These are phyloP conservation scores for Pelargonium cotyledonis DNA, from an alignment of 441 rosid species.

Conservation along the genomic window DNA sequence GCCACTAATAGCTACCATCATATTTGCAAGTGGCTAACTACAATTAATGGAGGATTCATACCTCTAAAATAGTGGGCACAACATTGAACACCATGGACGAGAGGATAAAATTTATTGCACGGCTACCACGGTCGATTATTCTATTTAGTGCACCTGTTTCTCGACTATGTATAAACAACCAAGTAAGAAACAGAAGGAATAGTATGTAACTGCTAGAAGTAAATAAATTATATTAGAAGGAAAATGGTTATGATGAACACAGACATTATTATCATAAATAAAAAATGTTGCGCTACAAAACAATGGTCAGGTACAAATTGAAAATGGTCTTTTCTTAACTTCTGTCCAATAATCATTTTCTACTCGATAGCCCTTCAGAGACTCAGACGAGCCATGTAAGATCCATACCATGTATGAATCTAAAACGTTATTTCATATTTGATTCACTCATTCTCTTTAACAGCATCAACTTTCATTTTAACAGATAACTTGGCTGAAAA, in stretches of 20 bases:
- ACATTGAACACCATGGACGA: slow-evolving; percentile 86
- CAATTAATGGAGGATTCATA: slow-evolving; percentile 27
- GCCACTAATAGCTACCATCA: slow-evolving; percentile 10
- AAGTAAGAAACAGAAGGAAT: slow-evolving; percentile 20
- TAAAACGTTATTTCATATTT: not conserved
- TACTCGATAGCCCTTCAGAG: not conserved
- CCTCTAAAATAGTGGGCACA: slow-evolving; percentile 88
- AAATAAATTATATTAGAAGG: slow-evolving; percentile 6
- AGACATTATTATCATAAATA: not conserved
- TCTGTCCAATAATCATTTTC: not conserved
- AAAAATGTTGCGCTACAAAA: not conserved
- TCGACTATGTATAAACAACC: slow-evolving; percentile 48
- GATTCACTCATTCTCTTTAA: not conserved
- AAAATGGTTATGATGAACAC: not conserved
- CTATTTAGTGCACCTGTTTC: slow-evolving; percentile 87
- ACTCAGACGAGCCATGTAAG: not conserved
- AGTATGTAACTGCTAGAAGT: slow-evolving; percentile 8
- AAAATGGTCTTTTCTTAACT: not conserved
- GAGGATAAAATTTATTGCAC: slow-evolving; percentile 80
- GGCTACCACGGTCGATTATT: slow-evolving; percentile 88
- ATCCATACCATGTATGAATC: not conserved
- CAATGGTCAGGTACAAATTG: not conserved
- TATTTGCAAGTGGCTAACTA: slow-evolving; percentile 15
- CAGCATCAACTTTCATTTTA: not conserved
- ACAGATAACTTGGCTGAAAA: not conserved